Conservation (phyloP, 768 basidiomycete species). For the Dacryopinax primogenitus region DNA sequence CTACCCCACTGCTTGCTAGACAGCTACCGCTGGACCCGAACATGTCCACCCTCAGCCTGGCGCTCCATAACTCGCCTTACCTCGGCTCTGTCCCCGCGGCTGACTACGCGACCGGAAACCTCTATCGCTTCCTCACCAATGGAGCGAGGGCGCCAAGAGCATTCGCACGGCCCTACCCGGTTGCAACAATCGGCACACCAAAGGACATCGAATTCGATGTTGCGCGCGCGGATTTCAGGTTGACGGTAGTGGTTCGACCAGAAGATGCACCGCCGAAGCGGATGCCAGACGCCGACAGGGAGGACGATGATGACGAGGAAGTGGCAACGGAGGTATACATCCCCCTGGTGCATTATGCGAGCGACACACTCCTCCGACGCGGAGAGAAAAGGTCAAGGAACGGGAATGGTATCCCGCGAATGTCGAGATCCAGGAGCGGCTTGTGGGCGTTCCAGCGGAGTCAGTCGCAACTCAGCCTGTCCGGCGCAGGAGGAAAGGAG, state of each 20-base stretch:
- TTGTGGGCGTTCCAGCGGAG: not conserved
- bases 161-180: constrained; percentile 74
- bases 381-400: not conserved
- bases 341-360: constrained; percentile 79
- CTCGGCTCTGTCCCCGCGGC: not conserved
- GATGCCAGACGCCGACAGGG: constrained; percentile 15
- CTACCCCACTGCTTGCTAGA: not conserved
- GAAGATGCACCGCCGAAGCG: constrained; percentile 36
- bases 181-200: constrained; percentile 56
- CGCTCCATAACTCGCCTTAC: not conserved
- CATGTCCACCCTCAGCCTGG: not conserved
- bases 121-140: constrained; percentile 64
- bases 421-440: not conserved
- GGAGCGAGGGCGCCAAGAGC: constrained; percentile 77
- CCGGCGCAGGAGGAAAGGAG: not conserved
- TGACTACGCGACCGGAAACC: constrained; percentile 10
- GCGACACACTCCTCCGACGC: constrained; percentile 20
- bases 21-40: not conserved
- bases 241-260: constrained; percentile 48
- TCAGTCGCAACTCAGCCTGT: not conserved
- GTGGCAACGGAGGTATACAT: constrained; percentile 76
- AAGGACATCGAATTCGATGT: constrained; percentile 64
- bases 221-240: constrained; percentile 50
- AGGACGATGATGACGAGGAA: constrained; percentile 11
- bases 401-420: not conserved